Evolutionary conservation across 306 rosid genomes (phyloP), one percentile per base, ranked within the genome.

Genomic region (Vicia villosa): DNA sequence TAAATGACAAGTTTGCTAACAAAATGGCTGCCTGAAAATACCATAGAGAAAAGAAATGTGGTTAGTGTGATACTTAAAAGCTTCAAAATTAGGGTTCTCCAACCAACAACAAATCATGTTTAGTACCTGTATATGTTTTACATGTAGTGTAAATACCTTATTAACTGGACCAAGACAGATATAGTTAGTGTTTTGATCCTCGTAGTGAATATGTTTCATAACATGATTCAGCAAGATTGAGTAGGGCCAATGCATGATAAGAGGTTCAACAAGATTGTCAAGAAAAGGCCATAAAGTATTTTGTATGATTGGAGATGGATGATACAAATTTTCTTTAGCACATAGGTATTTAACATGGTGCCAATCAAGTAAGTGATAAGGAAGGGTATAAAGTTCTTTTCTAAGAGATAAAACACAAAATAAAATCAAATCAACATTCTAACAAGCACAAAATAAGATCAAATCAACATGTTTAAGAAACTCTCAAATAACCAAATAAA

Each of bases 71-170:
- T n/a, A 22, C 75, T 65, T 79, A 67, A 16, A 91, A 12, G 91
- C 86, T 10, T 91, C 59, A 36, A 92, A 88, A 70, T 76, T 80
- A 20, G 91, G 86, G 19, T 88, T 83, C 78, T 91, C 97, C 62
- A 62, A 79, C 95, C 95, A 91, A 73, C 97, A 85, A 67, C 92
- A 86, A 55, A 91, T 72, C 97, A 91, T 88, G 87, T 91, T 90
- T 43, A 91, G 65, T 34, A 84, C 89, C 91, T 89, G 68, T 17
- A 42, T 4, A 5, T 45, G 17, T 50, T 49, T 50, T 50, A 17
- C 4, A 6, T 28, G n/a, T n/a, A n/a, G n/a, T n/a, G n/a, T n/a
- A n/a, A n/a, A n/a, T n/a, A n/a, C n/a, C 95, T 91, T 91, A 54
- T 56, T 84, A 50, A 91, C 75, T 4, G 95, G 87, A 50, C 86